Conservation (phyloP, 441 rosid species). For the Eruca vesicaria region DNA sequence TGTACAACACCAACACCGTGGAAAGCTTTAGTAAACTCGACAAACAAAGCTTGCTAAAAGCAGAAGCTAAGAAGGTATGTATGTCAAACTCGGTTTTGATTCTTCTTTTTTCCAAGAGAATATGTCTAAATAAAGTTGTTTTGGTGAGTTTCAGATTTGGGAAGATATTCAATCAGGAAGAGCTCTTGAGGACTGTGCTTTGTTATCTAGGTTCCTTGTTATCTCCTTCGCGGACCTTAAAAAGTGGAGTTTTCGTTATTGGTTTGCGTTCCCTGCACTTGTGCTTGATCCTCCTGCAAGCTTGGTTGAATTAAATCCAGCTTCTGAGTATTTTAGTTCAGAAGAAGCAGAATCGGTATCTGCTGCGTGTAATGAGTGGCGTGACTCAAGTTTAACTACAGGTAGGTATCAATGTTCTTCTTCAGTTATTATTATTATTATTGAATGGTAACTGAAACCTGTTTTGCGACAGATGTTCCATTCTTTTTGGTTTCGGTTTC, state of each 20-base stretch:
- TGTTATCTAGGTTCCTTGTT: constrained; percentile 72
- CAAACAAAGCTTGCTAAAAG: constrained; percentile 60
- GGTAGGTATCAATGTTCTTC: constrained; percentile 40
- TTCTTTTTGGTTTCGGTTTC: constrained; percentile 71
- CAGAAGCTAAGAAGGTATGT: constrained; percentile 71
- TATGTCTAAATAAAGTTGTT: background rate
- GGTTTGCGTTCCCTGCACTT: constrained; percentile 94
- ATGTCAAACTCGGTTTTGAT: background rate
- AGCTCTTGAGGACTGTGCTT: constrained; percentile 69
- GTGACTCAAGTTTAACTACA: constrained; percentile 67
- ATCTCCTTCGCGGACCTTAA: constrained; percentile 88
- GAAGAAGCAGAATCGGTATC: constrained; percentile 83
- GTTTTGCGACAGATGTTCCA: constrained; percentile 66
- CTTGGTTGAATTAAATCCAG: constrained; percentile 68
- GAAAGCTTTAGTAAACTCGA: constrained; percentile 71
- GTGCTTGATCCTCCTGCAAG: constrained; percentile 84
- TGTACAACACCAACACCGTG: constrained; percentile 79
- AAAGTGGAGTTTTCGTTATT: constrained; percentile 85
- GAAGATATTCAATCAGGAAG: constrained; percentile 80
- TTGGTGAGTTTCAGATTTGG: constrained; percentile 64
- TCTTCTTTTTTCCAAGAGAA: background rate
- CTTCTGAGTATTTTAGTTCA: constrained; percentile 65
- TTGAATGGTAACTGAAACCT: constrained; percentile 2
- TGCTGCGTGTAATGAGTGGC: constrained; percentile 83
- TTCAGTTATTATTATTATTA: background rate